Evolutionary conservation across 2,329 filamentous ascomycete species (phyloP), one percentile per base, ranked within the genome.

Genomic region (Chalaropsis ovoidea): DNA sequence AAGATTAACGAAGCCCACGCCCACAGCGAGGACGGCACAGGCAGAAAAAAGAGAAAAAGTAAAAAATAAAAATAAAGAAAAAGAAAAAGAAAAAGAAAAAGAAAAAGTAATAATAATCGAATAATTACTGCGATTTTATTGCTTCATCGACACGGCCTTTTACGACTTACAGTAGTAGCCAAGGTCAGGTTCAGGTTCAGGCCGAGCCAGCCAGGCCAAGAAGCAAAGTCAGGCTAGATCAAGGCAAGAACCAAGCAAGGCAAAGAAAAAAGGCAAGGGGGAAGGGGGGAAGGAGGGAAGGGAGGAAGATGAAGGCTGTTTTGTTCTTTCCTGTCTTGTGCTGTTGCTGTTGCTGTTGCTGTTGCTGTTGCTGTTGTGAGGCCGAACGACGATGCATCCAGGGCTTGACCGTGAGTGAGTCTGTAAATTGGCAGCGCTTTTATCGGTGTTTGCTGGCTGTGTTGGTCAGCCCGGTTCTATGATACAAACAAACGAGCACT

Each of bases 251-350:
- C 11, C 17, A 22, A 49, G n/a, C n/a, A 13, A 49, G 19, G 19
- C 24, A 62, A 61, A 62, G 31, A 45, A 63, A 61, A 19, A 39
- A 39, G 41, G 43, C n/a, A 66, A 49, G 45, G 52, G 45, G 58
- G 19, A 39, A 52, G n/a, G 49, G 24, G 60, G 22, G n/a, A n/a
- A 31, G 58, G 49, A 54, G 52, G 47, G 35, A 24, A 35, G 13
- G 39, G 56, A 85, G 70, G 67, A 66, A 58, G 56, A 62, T 49
- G n/a, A 10, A 22, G 10, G 47, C 47, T 47, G 31, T 47, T 24
- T 56, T 5, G 13, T 31, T 11, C 6, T 56, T 35, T 31, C 15
- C 52, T 56, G 13, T 15, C 15, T 56, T 6, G 22, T 31, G 52
- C n/a, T n/a, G n/a, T n/a, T n/a, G n/a, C n/a, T n/a, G n/a, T n/a